Evolutionary conservation across 78 protist genomes (phyloP), one percentile per base, ranked within the genome.

Genomic region (Dictyostelium capitatum): DNA sequence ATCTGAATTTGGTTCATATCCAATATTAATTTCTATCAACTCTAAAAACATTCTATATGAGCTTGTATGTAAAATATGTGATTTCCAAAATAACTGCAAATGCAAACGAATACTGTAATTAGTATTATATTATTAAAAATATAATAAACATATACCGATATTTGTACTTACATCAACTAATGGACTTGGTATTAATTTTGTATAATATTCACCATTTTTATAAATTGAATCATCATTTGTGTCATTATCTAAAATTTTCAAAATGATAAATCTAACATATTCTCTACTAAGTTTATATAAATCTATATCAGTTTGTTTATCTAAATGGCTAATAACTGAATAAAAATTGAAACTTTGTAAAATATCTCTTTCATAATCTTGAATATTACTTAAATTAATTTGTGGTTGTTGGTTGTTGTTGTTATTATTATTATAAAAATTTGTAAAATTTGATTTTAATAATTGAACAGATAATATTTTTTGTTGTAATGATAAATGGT

Each of bases 101-200:
- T 8, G 23, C 0, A 56, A n/a, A 3, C 17, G n/a, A 20, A n/a
- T 20, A 59, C 10, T 5, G 23, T 20, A n/a, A 57, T 15, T 20
- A 56, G 6, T 20, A 56, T 15, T 20, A 56, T 20, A 56, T 17
- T 20, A 57, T n/a, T n/a, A 57, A 4, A 57, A n/a, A 1, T 0
- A n/a, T n/a, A 57, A 53, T 14, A 53, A 53, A 53, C 12, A 15
- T 4, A 53, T 53, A 0, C 2, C 19, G 12, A 53, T 53, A 14
- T 9, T 53, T 15, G 6, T 6, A 53, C 37, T 62, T 62, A 62
- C 70, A 62, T 62, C 70, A 62, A 62, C 28, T 62, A 62, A 62
- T 62, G 70, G 70, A 62, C 70, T 62, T 62, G 70, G 70, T 62
- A 62, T 25, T 25, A 62, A 62, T 62, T 62, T 62, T 25, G 28